phyloP scores from a whole-genome alignment of 2,329 filamentous ascomycete genomes.

The Aspergillus versicolor region DNA sequence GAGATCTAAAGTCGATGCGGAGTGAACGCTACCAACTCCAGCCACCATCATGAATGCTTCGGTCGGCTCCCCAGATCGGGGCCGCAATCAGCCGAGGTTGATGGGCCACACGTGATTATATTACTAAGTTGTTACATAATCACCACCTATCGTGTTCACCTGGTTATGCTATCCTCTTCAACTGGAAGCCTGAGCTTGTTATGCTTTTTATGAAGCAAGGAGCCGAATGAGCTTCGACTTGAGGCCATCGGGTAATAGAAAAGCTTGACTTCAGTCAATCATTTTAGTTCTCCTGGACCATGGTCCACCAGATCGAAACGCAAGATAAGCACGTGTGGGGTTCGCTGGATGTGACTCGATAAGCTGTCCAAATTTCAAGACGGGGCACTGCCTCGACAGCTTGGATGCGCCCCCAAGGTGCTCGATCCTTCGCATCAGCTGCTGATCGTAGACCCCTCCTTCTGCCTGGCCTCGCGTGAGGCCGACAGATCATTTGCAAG shows the following conservation, averaged over 20 bases:
- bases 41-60: conserved; percentile 8
- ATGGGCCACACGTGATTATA: conserved; percentile 13
- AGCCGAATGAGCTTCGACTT: too few relatives aligned
- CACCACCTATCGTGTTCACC: background rate
- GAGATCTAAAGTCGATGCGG: background rate
- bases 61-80: conserved; percentile 21
- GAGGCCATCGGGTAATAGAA: too few relatives aligned
- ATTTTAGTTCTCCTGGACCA: too few relatives aligned
- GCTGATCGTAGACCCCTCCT: background rate
- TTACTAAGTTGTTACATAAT: background rate
- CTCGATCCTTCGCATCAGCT: background rate
- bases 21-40: background rate
- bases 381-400: too few relatives aligned
- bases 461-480: background rate
- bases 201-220: too few relatives aligned
- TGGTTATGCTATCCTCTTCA: too few relatives aligned
- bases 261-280: too few relatives aligned
- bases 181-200: too few relatives aligned
- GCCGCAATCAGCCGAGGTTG: conserved; percentile 19
- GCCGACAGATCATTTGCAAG: background rate
- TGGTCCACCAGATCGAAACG: too few relatives aligned
- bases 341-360: background rate
- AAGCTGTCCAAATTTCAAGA: background rate
- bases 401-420: background rate
- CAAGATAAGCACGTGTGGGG: background rate